phyloP scores from a whole-genome alignment of 169 alveolate genomes.

The Cystoisospora suis region DNA sequence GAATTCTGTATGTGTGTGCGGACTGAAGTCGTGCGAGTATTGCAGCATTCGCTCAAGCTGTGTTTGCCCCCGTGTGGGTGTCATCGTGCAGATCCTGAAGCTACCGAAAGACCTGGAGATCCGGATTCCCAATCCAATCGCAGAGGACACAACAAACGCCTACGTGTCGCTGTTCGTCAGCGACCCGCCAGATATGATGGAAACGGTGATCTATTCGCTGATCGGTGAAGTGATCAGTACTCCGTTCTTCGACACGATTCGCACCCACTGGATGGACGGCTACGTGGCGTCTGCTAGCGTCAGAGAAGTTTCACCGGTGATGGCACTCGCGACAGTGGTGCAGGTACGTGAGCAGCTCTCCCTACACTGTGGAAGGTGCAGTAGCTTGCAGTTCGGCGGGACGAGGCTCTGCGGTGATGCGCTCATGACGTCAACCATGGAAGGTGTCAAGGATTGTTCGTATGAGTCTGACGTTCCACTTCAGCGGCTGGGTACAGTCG shows the following conservation, averaged over 20 bases:
- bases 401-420: too few relatives aligned
- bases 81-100: slow-evolving; percentile 32
- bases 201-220: slow-evolving; percentile 22
- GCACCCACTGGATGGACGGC: slow-evolving; percentile 66
- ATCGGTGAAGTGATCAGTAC: slow-evolving; percentile 48
- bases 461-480: too few relatives aligned
- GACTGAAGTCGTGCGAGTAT: too few relatives aligned
- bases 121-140: slow-evolving; percentile 41
- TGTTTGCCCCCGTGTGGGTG: background rate
- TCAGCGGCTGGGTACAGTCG: too few relatives aligned
- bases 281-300: slow-evolving; percentile 60
- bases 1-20: too few relatives aligned
- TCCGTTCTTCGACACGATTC: slow-evolving; percentile 58
- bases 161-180: slow-evolving; percentile 45
- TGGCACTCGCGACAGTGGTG: slow-evolving; percentile 51
- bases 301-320: slow-evolving; percentile 54
- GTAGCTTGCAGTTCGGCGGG: too few relatives aligned
- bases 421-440: too few relatives aligned
- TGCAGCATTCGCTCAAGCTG: too few relatives aligned
- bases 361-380: too few relatives aligned
- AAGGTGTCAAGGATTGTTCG: too few relatives aligned
- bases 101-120: slow-evolving; percentile 58
- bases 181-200: slow-evolving; percentile 50
- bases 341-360: too few relatives aligned
- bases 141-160: slow-evolving; percentile 51